Evolutionary conservation across 2,329 filamentous ascomycete species (phyloP).

Genomic region (Clonostachys byssicola): DNA sequence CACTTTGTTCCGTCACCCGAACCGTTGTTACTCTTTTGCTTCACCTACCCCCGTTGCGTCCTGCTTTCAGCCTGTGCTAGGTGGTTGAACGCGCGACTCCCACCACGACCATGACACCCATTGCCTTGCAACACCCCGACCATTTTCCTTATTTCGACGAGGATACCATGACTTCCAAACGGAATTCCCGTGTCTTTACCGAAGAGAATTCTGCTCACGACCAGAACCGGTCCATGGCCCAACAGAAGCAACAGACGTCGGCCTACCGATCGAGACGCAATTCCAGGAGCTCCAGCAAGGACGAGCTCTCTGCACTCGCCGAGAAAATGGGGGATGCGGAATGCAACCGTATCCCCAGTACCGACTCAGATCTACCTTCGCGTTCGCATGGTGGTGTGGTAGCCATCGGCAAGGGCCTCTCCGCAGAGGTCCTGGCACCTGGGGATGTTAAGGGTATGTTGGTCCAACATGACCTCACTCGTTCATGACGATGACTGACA

Average conservation of each 20-base stretch:
- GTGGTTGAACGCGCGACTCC: too few species aligned
- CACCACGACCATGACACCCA: too few species aligned
- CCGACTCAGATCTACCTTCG: constrained; percentile 2
- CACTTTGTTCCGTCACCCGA: too few species aligned
- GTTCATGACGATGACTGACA: too few species aligned
- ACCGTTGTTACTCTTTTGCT: too few species aligned
- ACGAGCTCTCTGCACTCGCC: constrained; percentile 10
- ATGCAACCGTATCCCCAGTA: constrained; percentile 1
- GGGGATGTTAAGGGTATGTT: neutral
- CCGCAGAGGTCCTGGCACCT: neutral
- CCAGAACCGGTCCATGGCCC: constrained; percentile 5
- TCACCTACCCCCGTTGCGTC: too few species aligned
- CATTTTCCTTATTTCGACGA: too few species aligned
- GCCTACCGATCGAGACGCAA: constrained; percentile 19
- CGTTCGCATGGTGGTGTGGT: constrained; percentile 3
- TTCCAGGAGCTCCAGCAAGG: constrained; percentile 19
- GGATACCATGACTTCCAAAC: constrained; percentile 12
- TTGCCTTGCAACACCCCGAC: too few species aligned
- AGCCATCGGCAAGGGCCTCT: constrained; percentile 3
- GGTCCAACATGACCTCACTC: too few species aligned
- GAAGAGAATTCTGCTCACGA: constrained; percentile 10
- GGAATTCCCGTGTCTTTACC: constrained; percentile 11
- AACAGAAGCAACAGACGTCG: constrained; percentile 3
- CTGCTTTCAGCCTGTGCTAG: too few species aligned
- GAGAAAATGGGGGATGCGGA: constrained; percentile 15